Percentiles rank a stretch among this genome's conserved stretches.
phyloP scores from a whole-genome alignment of 495 filamentous ascomycete species.

The Talaromyces wortmannii region DNA sequence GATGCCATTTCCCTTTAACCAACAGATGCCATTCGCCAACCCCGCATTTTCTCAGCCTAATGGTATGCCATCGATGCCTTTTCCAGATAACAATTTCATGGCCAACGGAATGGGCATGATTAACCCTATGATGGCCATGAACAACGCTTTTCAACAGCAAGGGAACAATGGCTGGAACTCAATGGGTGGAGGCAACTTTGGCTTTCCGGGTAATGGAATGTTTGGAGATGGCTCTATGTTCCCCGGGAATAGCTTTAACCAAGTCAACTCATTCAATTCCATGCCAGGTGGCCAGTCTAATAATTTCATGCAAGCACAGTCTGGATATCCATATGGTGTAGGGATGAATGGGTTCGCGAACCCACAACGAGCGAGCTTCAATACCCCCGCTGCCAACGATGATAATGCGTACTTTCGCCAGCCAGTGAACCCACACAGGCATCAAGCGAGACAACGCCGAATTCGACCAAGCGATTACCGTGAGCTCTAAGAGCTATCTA shows the following conservation, averaged over 20 bases:
- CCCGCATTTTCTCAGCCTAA: conserved; percentile 20
- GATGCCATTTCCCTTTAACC: conserved; percentile 1
- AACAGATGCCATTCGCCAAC: conserved; percentile 24
- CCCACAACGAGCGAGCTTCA: conserved; percentile 65
- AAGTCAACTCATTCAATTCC: conserved; percentile 32
- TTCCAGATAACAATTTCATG: conserved; percentile 33
- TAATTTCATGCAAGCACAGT: conserved; percentile 19
- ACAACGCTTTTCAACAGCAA: conserved; percentile 33
- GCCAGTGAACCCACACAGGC: conserved; percentile 90
- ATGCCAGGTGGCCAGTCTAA: conserved; percentile 26
- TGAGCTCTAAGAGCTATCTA: conserved; percentile 51
- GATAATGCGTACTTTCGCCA: conserved; percentile 93
- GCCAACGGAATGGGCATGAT: conserved; percentile 40
- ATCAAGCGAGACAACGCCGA: conserved; percentile 69
- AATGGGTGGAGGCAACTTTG: conserved; percentile 45
- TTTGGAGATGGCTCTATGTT: conserved; percentile 24
- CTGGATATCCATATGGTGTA: conserved; percentile 22
- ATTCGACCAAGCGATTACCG: conserved; percentile 83
- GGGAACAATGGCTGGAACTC: conserved; percentile 38
- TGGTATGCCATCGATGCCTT: conserved; percentile 35
- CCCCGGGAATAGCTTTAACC: conserved; percentile 15
- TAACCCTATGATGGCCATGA: conserved; percentile 44
- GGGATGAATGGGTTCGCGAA: conserved; percentile 52
- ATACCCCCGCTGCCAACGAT: conserved; percentile 52
- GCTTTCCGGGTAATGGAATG: conserved; percentile 33